Evolutionary conservation across 345 rosid species (phyloP).

Genomic region (Hevea brasiliensis): DNA sequence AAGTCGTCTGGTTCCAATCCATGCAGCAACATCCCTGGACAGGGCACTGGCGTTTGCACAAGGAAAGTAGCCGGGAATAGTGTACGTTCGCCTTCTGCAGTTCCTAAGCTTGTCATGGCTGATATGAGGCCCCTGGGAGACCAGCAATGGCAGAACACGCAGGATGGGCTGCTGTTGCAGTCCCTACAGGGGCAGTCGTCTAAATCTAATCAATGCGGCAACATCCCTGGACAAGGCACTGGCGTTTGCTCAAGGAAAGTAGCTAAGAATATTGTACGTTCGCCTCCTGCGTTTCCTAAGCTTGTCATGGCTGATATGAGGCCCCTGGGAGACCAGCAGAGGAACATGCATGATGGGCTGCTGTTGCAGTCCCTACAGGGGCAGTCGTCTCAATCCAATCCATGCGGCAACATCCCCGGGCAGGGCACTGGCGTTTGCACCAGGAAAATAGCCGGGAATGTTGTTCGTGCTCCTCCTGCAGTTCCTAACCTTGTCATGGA

Average conservation of each 20-base stretch:
- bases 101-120: too few species aligned
- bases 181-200: too few species aligned
- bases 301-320: conserved; percentile 10
- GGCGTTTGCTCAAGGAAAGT: conserved; percentile 12
- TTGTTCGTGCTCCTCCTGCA: background rate
- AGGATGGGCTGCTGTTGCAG: too few species aligned
- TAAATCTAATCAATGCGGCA: too few species aligned
- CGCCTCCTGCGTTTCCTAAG: too few species aligned
- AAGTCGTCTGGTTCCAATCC: too few species aligned
- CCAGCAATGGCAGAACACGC: too few species aligned
- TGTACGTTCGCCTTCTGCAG: too few species aligned
- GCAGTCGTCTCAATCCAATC: background rate
- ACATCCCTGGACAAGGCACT: background rate
- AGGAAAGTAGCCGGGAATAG: too few species aligned
- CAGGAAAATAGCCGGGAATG: conserved; percentile 14
- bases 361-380: conserved; percentile 3
- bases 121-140: too few species aligned
- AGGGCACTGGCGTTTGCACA: too few species aligned
- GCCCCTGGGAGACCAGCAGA: background rate
- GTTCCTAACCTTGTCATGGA: background rate
- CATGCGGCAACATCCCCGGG: background rate
- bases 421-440: background rate
- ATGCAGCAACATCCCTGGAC: too few species aligned
- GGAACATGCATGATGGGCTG: background rate
- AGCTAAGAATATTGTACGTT: background rate